A percentile compares a stretch with the other conserved stretches of the same genome.
These are phyloP conservation scores for Paramecium biaurelia DNA, from an alignment of 73 alveolate genomes.

Conservation along the genomic window DNA sequence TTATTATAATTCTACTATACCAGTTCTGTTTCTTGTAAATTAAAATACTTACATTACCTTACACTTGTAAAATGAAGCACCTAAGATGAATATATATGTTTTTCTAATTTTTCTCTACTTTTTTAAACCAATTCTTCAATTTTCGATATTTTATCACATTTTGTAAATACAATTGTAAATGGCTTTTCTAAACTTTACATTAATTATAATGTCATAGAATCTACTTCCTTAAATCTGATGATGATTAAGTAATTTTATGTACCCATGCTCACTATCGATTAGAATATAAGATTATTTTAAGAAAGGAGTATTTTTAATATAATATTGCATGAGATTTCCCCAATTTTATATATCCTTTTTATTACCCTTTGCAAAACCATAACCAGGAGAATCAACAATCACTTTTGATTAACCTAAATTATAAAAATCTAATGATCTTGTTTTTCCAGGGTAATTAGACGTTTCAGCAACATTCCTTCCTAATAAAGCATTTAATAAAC, in stretches of 20 bases:
- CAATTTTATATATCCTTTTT: constrained; percentile 56
- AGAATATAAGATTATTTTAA: constrained; percentile 34
- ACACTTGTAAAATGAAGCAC: constrained; percentile 28
- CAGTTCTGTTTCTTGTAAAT: background rate
- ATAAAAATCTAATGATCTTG: constrained; percentile 64
- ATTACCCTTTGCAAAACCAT: constrained; percentile 77
- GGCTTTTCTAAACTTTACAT: background rate
- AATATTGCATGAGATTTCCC: constrained; percentile 69
- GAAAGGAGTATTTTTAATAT: constrained; percentile 21
- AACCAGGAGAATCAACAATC: constrained; percentile 78
- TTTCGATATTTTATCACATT: background rate
- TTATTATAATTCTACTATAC: background rate
- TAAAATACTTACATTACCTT: background rate
- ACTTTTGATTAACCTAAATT: background rate
- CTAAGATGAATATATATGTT: background rate
- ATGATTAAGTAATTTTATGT: constrained; percentile 10
- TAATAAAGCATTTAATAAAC: constrained; percentile 69
- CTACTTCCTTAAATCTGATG: background rate
- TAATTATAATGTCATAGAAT: background rate
- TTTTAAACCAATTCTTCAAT: background rate
- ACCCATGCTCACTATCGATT: constrained; percentile 61
- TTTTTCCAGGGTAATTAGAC: constrained; percentile 79
- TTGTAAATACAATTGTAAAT: background rate
- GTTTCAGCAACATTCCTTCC: constrained; percentile 62
- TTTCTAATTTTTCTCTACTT: background rate